phyloP scores from a whole-genome alignment of 139 green algal genomes.

The Tetradesmus obliquus region DNA sequence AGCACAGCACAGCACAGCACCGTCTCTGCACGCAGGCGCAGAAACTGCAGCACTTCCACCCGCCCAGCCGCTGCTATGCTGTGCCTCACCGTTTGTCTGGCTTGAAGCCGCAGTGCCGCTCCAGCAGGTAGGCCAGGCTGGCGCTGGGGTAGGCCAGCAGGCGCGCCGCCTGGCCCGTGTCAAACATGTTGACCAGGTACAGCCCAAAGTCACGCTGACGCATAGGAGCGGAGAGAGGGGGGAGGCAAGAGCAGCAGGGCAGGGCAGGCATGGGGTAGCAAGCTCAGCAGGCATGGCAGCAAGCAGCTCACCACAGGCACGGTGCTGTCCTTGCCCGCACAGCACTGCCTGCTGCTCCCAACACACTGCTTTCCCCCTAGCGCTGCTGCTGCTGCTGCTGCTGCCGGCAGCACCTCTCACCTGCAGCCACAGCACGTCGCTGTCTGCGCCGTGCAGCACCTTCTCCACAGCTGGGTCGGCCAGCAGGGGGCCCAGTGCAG shows the following conservation, averaged over 20 bases:
- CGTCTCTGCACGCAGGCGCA: neutral
- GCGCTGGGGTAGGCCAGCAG: conserved; percentile 67
- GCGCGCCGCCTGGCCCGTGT: conserved; percentile 89
- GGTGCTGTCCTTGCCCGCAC: neutral
- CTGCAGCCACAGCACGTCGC: conserved; percentile 89
- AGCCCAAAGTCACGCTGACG: conserved; percentile 94
- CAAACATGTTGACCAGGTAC: conserved; percentile 96
- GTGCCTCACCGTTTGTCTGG: conserved; percentile 20
- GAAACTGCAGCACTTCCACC: conserved; percentile 39
- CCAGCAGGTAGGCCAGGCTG: conserved; percentile 86
- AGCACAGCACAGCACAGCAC: no score
- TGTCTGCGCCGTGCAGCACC: conserved; percentile 92
- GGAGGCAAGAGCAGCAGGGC: neutral
- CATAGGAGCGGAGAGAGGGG: conserved; percentile 50
- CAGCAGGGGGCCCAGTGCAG: conserved; percentile 75
- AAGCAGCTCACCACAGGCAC: neutral
- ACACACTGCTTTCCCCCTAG: neutral
- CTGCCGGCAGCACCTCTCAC: neutral
- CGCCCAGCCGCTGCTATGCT: neutral
- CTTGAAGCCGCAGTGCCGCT: conserved; percentile 52
- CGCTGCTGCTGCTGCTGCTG: neutral
- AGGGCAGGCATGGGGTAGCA: neutral
- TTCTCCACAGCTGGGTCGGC: conserved; percentile 81
- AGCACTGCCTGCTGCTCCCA: neutral
- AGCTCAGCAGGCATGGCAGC: neutral